A percentile compares a stretch with the other conserved stretches of the same genome.
These are phyloP conservation scores for Chernovozyma aurita DNA, from an alignment of 1,139 yeast species.

Conservation along the genomic window DNA sequence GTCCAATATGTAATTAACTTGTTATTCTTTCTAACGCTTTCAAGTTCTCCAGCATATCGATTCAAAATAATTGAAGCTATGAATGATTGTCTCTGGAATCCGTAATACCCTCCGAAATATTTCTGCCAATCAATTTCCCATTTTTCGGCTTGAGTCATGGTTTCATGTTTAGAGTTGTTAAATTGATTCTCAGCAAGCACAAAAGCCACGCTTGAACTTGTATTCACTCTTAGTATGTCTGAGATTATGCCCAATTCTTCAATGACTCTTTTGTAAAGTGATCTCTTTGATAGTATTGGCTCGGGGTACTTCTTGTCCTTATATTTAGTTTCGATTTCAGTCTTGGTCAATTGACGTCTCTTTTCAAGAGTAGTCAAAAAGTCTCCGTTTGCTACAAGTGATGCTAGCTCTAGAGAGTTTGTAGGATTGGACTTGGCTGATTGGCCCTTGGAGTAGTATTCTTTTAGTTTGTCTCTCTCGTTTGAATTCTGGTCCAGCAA, in stretches of 20 bases:
- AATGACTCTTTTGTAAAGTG: slow-evolving; percentile 21
- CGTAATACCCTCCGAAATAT: slow-evolving; percentile 61
- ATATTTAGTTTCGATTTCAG: slow-evolving; percentile 16
- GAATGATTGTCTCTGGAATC: slow-evolving; percentile 50
- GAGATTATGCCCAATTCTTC: slow-evolving; percentile 31
- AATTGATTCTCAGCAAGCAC: slow-evolving; percentile 39
- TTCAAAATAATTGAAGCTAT: slow-evolving; percentile 38
- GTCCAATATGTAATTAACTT: slow-evolving; percentile 61
- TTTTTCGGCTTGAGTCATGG: slow-evolving; percentile 46
- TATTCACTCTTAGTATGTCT: slow-evolving; percentile 39
- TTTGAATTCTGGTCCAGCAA: background rate
- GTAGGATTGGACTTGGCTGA: no score
- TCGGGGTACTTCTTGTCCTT: slow-evolving; percentile 20
- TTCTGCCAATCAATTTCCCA: slow-evolving; percentile 41
- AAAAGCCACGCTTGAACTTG: slow-evolving; percentile 43
- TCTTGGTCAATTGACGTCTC: background rate
- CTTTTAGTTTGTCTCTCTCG: slow-evolving; percentile 1
- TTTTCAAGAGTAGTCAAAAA: slow-evolving; percentile 5
- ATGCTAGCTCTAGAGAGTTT: background rate
- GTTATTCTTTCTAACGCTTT: slow-evolving; percentile 21
- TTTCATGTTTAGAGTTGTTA: slow-evolving; percentile 32
- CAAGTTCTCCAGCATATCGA: slow-evolving; percentile 23
- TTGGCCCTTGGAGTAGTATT: background rate
- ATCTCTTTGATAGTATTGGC: slow-evolving; percentile 21
- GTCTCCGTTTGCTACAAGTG: slow-evolving; percentile 3